phyloP scores from a whole-genome alignment of 495 filamentous ascomycete genomes.

The Glarea lozoyensis region DNA sequence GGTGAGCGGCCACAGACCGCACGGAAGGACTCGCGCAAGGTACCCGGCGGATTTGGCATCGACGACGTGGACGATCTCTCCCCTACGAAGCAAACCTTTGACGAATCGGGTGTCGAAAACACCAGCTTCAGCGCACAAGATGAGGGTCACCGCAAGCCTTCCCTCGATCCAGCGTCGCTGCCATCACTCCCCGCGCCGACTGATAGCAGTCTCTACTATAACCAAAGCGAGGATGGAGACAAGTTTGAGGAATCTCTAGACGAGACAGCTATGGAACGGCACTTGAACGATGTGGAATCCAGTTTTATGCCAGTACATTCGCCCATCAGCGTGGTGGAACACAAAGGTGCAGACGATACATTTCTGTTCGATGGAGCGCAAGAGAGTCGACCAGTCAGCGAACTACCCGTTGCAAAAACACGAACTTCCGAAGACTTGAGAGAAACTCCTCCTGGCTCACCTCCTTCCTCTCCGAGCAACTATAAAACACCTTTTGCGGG shows the following conservation, averaged over 20 bases:
- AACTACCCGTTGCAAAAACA: background rate
- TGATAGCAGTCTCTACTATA: constrained; percentile 18
- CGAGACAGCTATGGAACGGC: constrained; percentile 54
- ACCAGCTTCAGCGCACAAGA: constrained; percentile 1
- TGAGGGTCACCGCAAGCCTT: constrained; percentile 11
- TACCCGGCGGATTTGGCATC: constrained; percentile 16
- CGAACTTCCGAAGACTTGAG: background rate
- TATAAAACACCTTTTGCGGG: constrained; percentile 13
- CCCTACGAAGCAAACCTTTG: constrained; percentile 13
- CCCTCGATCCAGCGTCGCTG: constrained; percentile 13
- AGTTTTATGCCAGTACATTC: constrained; percentile 54
- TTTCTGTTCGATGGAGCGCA: constrained; percentile 49
- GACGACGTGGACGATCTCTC: constrained; percentile 19
- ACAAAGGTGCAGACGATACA: constrained; percentile 48
- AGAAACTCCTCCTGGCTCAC: constrained; percentile 11
- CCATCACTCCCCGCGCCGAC: constrained; percentile 15
- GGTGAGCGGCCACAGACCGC: constrained; percentile 14
- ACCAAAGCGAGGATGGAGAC: constrained; percentile 14
- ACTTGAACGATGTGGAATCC: constrained; percentile 80
- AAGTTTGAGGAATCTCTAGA: constrained; percentile 43
- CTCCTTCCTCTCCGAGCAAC: constrained; percentile 29
- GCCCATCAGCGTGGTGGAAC: constrained; percentile 24
- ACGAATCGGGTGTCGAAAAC: constrained; percentile 13
- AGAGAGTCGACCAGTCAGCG: constrained; percentile 6
- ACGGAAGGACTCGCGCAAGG: constrained; percentile 16